Evolutionary conservation across 192 early-diverging fungal species (phyloP).

Genomic region (Umbelopsis ramanniana): DNA sequence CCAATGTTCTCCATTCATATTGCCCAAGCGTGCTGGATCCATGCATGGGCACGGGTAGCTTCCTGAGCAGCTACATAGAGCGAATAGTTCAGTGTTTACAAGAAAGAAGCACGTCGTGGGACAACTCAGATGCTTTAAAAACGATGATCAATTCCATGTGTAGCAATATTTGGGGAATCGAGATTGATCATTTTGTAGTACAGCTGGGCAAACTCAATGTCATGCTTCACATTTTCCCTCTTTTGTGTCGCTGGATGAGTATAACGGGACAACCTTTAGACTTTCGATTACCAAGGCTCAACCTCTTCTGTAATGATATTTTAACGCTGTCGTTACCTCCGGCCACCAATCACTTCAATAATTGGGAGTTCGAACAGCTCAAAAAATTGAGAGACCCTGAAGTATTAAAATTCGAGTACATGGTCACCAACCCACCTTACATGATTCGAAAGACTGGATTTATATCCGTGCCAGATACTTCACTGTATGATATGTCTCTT

Average conservation of each 20-base stretch:
- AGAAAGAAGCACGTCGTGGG: constrained; percentile 42
- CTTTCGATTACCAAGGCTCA: constrained; percentile 39
- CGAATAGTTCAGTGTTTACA: constrained; percentile 39
- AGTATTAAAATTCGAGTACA: constrained; percentile 53
- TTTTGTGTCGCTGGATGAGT: constrained; percentile 42
- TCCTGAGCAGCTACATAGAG: constrained; percentile 53
- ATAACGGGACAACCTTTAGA: background rate
- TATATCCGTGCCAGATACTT: constrained; percentile 51
- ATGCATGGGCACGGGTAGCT: constrained; percentile 61
- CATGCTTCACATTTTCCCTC: constrained; percentile 51
- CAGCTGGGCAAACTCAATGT: constrained; percentile 56
- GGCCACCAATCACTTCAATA: background rate
- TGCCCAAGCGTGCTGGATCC: constrained; percentile 52
- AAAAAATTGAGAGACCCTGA: constrained; percentile 42
- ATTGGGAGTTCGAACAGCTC: constrained; percentile 51
- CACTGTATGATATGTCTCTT: constrained; percentile 52
- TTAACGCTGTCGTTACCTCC: constrained; percentile 48
- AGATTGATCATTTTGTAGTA: constrained; percentile 59
- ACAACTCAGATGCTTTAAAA: constrained; percentile 31
- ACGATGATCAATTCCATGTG: constrained; percentile 46
- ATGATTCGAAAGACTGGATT: constrained; percentile 64
- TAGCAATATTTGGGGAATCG: constrained; percentile 55
- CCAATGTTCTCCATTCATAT: background rate
- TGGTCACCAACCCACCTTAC: constrained; percentile 67
- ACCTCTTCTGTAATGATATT: constrained; percentile 60